Evolutionary conservation across 2,329 filamentous ascomycete species (phyloP).

Genomic region (Colletotrichum theobromicola): DNA sequence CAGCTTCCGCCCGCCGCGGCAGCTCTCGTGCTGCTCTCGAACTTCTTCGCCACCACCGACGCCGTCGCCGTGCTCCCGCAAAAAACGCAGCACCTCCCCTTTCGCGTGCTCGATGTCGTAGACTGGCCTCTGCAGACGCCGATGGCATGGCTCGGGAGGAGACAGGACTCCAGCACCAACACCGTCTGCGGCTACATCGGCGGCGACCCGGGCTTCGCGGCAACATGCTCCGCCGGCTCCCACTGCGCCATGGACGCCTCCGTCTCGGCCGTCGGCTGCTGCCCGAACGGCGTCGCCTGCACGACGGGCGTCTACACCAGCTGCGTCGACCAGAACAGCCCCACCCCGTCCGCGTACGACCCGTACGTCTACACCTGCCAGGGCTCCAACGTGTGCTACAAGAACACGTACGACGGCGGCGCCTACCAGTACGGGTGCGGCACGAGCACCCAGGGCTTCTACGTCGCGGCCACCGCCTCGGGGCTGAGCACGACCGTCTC

Average conservation of each 20-base stretch:
- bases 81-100: conserved; percentile 41
- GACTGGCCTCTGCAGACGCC: conserved; percentile 49
- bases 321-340: conserved; percentile 59
- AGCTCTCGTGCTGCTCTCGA: conserved; percentile 37
- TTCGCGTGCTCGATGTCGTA: conserved; percentile 39
- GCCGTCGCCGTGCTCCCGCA: conserved; percentile 47
- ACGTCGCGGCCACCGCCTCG: conserved; percentile 50
- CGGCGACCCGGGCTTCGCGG: conserved; percentile 55
- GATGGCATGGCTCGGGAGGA: conserved; percentile 39
- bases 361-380: conserved; percentile 63
- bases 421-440: conserved; percentile 65
- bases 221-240: conserved; percentile 62
- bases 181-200: conserved; percentile 65
- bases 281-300: conserved; percentile 56
- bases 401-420: conserved; percentile 59
- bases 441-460: conserved; percentile 51
- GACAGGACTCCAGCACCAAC: conserved; percentile 44
- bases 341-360: conserved; percentile 54
- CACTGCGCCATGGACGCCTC: conserved; percentile 61
- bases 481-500: conserved; percentile 42
- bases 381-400: conserved; percentile 58
- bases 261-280: conserved; percentile 59
- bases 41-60: conserved; percentile 34
- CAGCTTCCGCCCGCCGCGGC: conserved; percentile 39
- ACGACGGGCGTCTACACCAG: conserved; percentile 61